Conservation (phyloP, 352 stramenopile genomes). For the Pythium chondricola region DNA sequence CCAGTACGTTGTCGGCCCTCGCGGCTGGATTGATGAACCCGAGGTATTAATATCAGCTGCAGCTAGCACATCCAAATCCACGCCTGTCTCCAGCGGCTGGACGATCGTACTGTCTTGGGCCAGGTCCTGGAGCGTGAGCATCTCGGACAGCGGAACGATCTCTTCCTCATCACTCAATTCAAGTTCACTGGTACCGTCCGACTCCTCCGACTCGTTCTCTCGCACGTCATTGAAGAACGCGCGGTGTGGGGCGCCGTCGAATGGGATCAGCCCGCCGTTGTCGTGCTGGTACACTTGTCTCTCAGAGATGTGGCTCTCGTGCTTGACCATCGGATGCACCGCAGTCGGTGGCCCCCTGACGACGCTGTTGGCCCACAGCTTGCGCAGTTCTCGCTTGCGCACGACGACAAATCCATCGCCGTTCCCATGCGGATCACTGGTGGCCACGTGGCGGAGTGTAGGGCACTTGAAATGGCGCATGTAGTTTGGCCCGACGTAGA, state of each 20-base stretch:
- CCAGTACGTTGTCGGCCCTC: conserved; percentile 43
- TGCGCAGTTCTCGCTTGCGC: conserved; percentile 36
- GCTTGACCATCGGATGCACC: conserved; percentile 70
- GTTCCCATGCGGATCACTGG: conserved; percentile 15
- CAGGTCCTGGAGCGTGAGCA: conserved; percentile 40
- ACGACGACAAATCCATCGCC: conserved; percentile 30
- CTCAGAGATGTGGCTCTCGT: conserved; percentile 81
- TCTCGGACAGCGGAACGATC: conserved; percentile 42
- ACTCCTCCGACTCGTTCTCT: conserved; percentile 38
- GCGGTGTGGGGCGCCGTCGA: conserved; percentile 83
- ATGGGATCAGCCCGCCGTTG: conserved; percentile 65
- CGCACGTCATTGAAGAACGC: conserved; percentile 74
- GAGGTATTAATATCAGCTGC: conserved; percentile 5
- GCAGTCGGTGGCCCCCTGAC: conserved; percentile 31
- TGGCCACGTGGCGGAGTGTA: conserved; percentile 7
- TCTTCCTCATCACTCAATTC: conserved; percentile 28
- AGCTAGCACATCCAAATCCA: conserved; percentile 28
- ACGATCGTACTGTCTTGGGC: conserved; percentile 50
- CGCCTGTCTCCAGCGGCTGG: conserved; percentile 44
- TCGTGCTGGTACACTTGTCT: conserved; percentile 76
- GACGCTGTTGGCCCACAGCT: conserved; percentile 38
- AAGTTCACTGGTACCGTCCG: conserved; percentile 37
- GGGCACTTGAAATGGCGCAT: conserved; percentile 90
- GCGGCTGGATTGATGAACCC: conserved; percentile 6
- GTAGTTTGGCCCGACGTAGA: conserved; percentile 92